Evolutionary conservation across 1,284 basidiomycete species (phyloP).

Genomic region (Trichosporon sp.): DNA sequence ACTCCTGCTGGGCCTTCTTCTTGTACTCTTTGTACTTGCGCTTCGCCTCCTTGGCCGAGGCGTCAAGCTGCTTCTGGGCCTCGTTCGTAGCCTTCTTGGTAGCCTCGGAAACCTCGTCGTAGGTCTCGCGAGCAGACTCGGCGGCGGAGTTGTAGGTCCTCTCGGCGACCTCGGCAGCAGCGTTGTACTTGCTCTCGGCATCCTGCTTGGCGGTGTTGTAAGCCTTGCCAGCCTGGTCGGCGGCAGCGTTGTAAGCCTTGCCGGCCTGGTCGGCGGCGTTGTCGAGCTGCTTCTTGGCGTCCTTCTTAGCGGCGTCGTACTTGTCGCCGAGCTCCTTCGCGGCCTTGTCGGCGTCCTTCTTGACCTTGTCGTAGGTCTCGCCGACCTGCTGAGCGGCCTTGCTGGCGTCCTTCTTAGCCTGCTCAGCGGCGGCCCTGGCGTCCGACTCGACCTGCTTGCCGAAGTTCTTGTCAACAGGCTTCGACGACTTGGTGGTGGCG

Average conservation of each 20-base stretch:
- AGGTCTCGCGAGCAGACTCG: slow-evolving; percentile 34
- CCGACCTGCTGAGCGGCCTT: slow-evolving; percentile 5
- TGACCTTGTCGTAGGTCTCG: slow-evolving; percentile 5
- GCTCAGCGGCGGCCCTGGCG: slow-evolving; percentile 3
- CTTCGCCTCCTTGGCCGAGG: slow-evolving; percentile 45
- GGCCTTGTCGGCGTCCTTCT: slow-evolving; percentile 50
- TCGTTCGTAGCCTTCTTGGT: slow-evolving; percentile 22
- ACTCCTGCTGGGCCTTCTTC: slow-evolving; percentile 56
- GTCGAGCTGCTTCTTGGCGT: background rate
- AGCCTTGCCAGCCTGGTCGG: slow-evolving; percentile 47
- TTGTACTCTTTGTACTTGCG: slow-evolving; percentile 61
- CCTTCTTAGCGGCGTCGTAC: slow-evolving; percentile 52
- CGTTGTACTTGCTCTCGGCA: slow-evolving; percentile 1
- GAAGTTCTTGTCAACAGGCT: slow-evolving; percentile 18
- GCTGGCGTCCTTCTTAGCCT: slow-evolving; percentile 11
- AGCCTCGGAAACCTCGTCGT: background rate
- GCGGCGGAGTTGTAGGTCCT: slow-evolving; percentile 34
- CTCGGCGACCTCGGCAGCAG: slow-evolving; percentile 33
- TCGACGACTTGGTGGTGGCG: background rate
- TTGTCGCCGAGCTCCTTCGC: slow-evolving; percentile 62
- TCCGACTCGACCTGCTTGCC: slow-evolving; percentile 17
- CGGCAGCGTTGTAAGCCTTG: background rate
- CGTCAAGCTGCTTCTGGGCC: slow-evolving; percentile 29
- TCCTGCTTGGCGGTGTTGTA: slow-evolving; percentile 54
- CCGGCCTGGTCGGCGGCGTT: background rate